Evolutionary conservation across 495 filamentous ascomycete genomes (phyloP).

Genomic region (Podospora anserina): DNA sequence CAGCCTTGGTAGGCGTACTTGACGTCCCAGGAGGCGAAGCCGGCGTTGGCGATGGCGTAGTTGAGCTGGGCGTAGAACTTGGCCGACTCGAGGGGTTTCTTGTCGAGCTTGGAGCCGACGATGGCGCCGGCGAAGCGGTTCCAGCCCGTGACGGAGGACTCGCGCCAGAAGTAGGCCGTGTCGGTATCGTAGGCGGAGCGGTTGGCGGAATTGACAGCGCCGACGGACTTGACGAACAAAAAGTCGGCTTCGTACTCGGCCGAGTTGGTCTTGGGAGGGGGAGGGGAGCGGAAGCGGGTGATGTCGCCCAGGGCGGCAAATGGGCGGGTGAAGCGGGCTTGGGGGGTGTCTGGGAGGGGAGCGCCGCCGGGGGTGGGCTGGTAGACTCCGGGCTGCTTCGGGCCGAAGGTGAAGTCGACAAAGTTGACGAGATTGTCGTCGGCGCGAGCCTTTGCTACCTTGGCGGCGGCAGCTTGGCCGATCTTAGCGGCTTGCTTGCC

Average conservation of each 20-base stretch:
- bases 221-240: conserved; percentile 29
- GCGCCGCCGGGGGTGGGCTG: conserved; percentile 29
- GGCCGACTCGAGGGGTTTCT: conserved; percentile 30
- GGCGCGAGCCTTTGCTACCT: conserved; percentile 28
- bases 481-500: conserved; percentile 25
- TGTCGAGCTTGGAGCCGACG: conserved; percentile 26
- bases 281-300: conserved; percentile 24
- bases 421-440: conserved; percentile 35
- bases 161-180: conserved; percentile 36
- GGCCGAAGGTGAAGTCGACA: conserved; percentile 31
- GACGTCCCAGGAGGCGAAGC: conserved; percentile 31
- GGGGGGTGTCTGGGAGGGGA: conserved; percentile 33
- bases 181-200: conserved; percentile 30
- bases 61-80: conserved; percentile 38
- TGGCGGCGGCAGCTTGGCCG: conserved; percentile 30
- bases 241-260: conserved; percentile 25
- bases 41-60: conserved; percentile 41
- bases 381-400: conserved; percentile 31
- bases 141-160: conserved; percentile 35
- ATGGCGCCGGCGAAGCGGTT: conserved; percentile 35
- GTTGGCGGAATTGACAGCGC: conserved; percentile 27
- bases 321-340: conserved; percentile 27
- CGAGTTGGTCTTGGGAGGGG: conserved; percentile 24
- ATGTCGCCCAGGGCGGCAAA: conserved; percentile 33
- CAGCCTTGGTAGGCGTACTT: conserved; percentile 34